These are phyloP conservation scores for Symbiodinium pilosum DNA, from an alignment of 73 alveolate species.

Conservation along the genomic window DNA sequence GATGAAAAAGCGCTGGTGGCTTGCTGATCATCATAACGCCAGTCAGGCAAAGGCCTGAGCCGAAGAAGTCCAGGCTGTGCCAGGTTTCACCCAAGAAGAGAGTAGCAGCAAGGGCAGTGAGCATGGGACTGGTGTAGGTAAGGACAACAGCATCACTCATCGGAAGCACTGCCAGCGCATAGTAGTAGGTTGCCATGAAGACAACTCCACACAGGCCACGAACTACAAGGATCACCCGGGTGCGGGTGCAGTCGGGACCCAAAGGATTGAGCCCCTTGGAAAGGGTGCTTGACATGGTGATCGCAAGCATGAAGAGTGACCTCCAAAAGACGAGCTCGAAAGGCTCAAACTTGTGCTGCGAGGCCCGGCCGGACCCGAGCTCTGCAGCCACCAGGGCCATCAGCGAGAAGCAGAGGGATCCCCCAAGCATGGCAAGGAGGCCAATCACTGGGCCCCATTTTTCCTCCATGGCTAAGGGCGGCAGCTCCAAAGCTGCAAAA, in stretches of 20 bases:
- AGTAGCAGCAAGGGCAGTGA: conserved; percentile 66
- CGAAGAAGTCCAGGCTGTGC: conserved; percentile 78
- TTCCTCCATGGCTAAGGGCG: neutral
- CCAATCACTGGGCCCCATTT: conserved; percentile 70
- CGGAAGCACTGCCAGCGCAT: conserved; percentile 80
- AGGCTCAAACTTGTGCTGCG: neutral
- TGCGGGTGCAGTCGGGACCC: conserved; percentile 17
- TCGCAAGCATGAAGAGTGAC: conserved; percentile 53
- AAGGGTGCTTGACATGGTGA: conserved; percentile 31
- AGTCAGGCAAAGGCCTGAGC: conserved; percentile 52
- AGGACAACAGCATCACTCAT: conserved; percentile 82
- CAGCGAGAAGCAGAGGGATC: conserved; percentile 71
- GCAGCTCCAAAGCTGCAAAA: conserved; percentile 29
- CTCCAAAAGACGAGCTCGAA: conserved; percentile 60
- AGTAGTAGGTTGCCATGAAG: conserved; percentile 76
- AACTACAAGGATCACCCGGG: neutral
- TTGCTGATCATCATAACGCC: conserved; percentile 86
- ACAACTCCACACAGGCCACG: conserved; percentile 83
- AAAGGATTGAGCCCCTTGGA: neutral
- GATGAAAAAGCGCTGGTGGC: conserved; percentile 60
- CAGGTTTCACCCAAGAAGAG: conserved; percentile 45
- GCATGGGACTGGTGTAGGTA: conserved; percentile 71
- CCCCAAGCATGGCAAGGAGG: conserved; percentile 65
- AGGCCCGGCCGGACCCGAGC: conserved; percentile 77
- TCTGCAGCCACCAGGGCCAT: conserved; percentile 80